A percentile compares a stretch with the other conserved stretches of the same genome.
Conservation (phyloP, 1,139 yeast genomes). For the Wickerhamomyces sp. region DNA sequence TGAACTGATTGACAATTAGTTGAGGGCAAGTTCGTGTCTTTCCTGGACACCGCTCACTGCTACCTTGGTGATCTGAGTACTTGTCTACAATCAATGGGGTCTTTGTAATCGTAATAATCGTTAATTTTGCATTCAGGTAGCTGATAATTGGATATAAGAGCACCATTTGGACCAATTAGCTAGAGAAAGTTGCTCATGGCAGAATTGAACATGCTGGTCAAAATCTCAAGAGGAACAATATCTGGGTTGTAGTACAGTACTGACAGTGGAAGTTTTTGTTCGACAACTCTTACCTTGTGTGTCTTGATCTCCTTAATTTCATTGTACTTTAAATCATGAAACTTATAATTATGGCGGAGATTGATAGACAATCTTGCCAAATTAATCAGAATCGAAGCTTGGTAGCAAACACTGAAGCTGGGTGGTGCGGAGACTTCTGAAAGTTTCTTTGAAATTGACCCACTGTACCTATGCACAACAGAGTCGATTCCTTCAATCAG, state of each 20-base stretch:
- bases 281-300: background rate
- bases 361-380: background rate
- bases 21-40: background rate
- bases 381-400: background rate
- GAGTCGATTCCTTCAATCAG: constrained; percentile 25
- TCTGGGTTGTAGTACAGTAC: background rate
- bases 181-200: background rate
- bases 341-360: background rate
- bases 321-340: background rate
- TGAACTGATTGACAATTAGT: too few relatives aligned
- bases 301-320: background rate
- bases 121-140: background rate
- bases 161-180: background rate
- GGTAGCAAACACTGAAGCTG: background rate
- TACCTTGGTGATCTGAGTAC: background rate
- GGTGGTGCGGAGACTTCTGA: background rate
- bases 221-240: background rate
- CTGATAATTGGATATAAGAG: background rate
- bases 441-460: background rate
- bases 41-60: background rate
- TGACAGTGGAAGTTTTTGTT: background rate
- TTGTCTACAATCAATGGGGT: too few relatives aligned
- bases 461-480: constrained; percentile 11
- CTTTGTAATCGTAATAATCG: background rate
- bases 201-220: background rate